Percentiles rank a stretch among this genome's conserved stretches.
Evolutionary conservation across 1,284 basidiomycete species (phyloP).

Genomic region (Stereum hirsutum): DNA sequence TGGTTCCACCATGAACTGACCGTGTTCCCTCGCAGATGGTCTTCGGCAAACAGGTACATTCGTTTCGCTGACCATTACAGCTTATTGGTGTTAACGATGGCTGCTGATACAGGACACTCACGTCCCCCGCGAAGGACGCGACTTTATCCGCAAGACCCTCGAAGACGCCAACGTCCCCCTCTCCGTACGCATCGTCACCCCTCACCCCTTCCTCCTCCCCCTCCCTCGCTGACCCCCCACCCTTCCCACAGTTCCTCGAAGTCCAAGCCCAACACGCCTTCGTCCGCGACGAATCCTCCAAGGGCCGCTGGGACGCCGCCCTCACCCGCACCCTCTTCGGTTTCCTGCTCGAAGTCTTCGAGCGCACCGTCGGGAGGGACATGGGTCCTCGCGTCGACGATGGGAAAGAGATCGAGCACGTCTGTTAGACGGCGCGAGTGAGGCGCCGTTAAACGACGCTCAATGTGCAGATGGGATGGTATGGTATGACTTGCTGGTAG

Average conservation of each 20-base stretch:
- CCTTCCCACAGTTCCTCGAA: slow-evolving; percentile 64
- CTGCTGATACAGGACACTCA: slow-evolving; percentile 61
- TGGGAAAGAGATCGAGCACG: slow-evolving; percentile 53
- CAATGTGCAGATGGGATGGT: too few species aligned
- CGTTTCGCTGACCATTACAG: background rate
- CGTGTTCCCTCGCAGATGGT: slow-evolving; percentile 53
- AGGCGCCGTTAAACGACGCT: too few species aligned
- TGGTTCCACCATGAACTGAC: background rate
- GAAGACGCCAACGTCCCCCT: slow-evolving; percentile 68
- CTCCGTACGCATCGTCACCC: slow-evolving; percentile 48
- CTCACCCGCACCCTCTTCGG: slow-evolving; percentile 73
- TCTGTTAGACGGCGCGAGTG: slow-evolving; percentile 43
- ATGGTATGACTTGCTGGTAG: too few species aligned
- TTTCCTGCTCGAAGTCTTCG: slow-evolving; percentile 92
- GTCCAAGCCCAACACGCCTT: slow-evolving; percentile 94
- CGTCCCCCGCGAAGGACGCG: slow-evolving; percentile 76
- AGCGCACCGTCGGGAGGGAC: slow-evolving; percentile 76
- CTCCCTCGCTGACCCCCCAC: slow-evolving; percentile 1
- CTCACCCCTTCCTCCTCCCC: too few species aligned
- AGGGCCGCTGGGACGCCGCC: slow-evolving; percentile 91
- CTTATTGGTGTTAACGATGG: background rate
- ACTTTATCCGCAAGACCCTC: slow-evolving; percentile 72
- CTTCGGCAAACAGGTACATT: slow-evolving; percentile 79
- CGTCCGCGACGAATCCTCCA: slow-evolving; percentile 83
- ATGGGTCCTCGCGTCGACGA: slow-evolving; percentile 54